Base-by-base conservation (phyloP, 495 filamentous ascomycete genomes). In the Staphylotrichum tortipilum region DNA sequence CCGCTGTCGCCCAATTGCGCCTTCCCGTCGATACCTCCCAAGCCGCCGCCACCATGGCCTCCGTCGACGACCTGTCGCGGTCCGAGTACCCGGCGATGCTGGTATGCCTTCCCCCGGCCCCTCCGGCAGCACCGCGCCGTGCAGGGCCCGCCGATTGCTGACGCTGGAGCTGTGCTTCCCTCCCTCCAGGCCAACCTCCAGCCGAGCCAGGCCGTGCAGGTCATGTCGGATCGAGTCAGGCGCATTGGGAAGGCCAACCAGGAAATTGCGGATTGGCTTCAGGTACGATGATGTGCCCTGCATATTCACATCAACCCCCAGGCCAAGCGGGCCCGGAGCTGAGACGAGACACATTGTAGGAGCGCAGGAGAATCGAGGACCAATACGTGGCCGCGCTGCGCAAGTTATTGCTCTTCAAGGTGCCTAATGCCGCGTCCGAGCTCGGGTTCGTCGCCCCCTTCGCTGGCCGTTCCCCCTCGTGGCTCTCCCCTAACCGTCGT, bases 241-340 rank as follows among this genome's bases (percentile, higher is more conserved):
- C 76, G 88, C 62, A 91, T 95, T 60, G 79, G 81, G 50, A 86
- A 81, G 63, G 73, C 94, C 74, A 95, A 99, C 71, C 65, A 74
- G 55, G 87, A 95, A 66, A 88, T 99, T 58, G 91, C 92, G 57
- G 90, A 97, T 68, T 99, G 90, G 86, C 76, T 99, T 44, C 87
- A 92, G 82, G 92, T 97, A 84, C 51, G 71, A 40, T 38, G n/a
- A n/a, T n/a, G n/a, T n/a, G 26, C 52, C 19, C 47, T 40, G 23
- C 43, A 38, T 50, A 26, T 23, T 1, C n/a, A 3, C 23, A 36
- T 43, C n/a, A 34, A 7, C 17, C 9, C 15, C 17, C n/a, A 2
- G 1, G n/a, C 7, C 44, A 24, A 8, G 33, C 31, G 17, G 52
- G 47, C 50, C 41, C 50, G 53, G 58, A 45, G 41, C 62, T 68